phyloP scores from a whole-genome alignment of 75 land plant species.

The Isoetes taiwanensis region DNA sequence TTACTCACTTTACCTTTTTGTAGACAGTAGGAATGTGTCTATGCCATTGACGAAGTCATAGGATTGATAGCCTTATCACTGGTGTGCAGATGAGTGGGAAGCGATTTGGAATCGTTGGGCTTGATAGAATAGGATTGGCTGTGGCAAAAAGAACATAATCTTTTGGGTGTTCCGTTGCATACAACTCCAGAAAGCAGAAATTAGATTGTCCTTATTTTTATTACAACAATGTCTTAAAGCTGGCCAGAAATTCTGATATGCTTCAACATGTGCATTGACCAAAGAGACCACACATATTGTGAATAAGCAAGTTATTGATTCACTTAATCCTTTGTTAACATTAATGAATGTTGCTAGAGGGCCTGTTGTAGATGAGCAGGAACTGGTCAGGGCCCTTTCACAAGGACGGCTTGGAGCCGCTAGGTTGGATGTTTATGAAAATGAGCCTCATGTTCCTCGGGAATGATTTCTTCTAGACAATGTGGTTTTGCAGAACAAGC shows the following conservation, averaged over 20 bases:
- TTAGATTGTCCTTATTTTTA: constrained; percentile 36
- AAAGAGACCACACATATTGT: constrained; percentile 59
- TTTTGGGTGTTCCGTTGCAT: constrained; percentile 61
- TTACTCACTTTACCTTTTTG: no score
- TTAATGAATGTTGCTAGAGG: constrained; percentile 82
- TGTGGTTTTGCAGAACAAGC: constrained; percentile 70
- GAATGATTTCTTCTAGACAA: constrained; percentile 63
- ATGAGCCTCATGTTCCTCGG: constrained; percentile 79
- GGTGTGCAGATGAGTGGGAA: constrained; percentile 91
- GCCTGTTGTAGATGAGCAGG: constrained; percentile 64
- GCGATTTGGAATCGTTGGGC: constrained; percentile 75
- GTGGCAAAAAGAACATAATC: constrained; percentile 75
- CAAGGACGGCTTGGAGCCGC: constrained; percentile 79
- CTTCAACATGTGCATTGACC: constrained; percentile 68
- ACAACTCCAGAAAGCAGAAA: constrained; percentile 64
- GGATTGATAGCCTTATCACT: no score
- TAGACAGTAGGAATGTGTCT: no score
- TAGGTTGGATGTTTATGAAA: constrained; percentile 81
- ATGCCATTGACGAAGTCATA: no score
- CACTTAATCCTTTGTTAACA: constrained; percentile 66
- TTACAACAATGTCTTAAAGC: constrained; percentile 40
- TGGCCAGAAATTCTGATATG: constrained; percentile 57
- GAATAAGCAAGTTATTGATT: constrained; percentile 71
- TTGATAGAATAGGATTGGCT: constrained; percentile 86
- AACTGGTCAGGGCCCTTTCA: constrained; percentile 67